phyloP scores from a whole-genome alignment of 805 yeast genomes.

The Candida manassasensis region DNA sequence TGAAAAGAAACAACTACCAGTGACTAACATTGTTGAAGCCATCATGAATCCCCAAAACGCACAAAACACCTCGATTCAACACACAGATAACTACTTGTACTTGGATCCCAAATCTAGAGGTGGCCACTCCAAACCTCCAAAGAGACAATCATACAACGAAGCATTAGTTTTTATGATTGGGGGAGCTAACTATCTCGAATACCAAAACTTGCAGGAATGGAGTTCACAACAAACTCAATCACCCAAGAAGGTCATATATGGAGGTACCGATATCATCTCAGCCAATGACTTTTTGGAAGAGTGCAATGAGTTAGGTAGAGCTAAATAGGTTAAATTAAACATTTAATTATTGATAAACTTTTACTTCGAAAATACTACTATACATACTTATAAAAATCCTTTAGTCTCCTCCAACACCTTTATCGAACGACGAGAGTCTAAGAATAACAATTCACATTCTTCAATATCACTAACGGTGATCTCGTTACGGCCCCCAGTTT shows the following conservation, averaged over 20 bases:
- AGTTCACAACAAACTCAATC: slow-evolving; percentile 33
- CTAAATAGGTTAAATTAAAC: slow-evolving; percentile 1
- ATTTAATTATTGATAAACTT: slow-evolving; percentile 5
- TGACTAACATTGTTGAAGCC: slow-evolving; percentile 87
- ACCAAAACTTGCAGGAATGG: slow-evolving; percentile 93
- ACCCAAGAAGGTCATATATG: slow-evolving; percentile 67
- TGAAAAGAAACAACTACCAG: slow-evolving; percentile 80
- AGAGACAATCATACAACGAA: slow-evolving; percentile 73
- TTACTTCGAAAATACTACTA: slow-evolving; percentile 2
- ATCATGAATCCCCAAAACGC: slow-evolving; percentile 78
- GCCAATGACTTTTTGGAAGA: slow-evolving; percentile 69
- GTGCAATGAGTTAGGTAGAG: slow-evolving; percentile 48
- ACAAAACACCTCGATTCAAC: slow-evolving; percentile 54
- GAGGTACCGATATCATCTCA: slow-evolving; percentile 73
- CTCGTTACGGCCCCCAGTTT: slow-evolving; percentile 66
- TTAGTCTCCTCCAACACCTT: slow-evolving; percentile 52
- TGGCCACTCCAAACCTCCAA: slow-evolving; percentile 83
- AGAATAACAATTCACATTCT: slow-evolving; percentile 75
- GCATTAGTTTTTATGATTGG: slow-evolving; percentile 91
- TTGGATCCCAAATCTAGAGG: slow-evolving; percentile 92
- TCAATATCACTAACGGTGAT: slow-evolving; percentile 68
- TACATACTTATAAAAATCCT: slow-evolving; percentile 28
- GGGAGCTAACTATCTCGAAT: slow-evolving; percentile 93
- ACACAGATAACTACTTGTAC: slow-evolving; percentile 86
- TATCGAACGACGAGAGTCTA: slow-evolving; percentile 82